Base-by-base conservation (phyloP, 768 basidiomycete genomes). In the Serendipita sp. region DNA sequence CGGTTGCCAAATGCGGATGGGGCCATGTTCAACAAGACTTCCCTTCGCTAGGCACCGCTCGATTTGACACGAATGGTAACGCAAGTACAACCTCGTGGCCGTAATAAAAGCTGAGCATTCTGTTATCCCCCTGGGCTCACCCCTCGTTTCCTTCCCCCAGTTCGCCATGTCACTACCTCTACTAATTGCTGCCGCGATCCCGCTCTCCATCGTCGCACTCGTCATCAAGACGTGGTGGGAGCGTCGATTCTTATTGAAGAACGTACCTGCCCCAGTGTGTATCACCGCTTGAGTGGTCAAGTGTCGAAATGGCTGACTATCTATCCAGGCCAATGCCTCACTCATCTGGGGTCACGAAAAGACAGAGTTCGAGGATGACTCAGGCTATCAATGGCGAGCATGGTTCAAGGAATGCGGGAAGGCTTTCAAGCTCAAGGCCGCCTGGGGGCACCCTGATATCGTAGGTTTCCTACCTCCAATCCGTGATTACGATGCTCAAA, bases 311-410 rank as follows among this genome's bases (percentile, higher is more conserved):
- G n/a, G n/a, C n/a, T n/a, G n/a, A 24, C 48, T 51, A 28, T 14
- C 13, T 28, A 24, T 26, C 48, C 20, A 58, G 53, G 53, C 53
- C 53, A 58, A 58, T 33, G 17, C 53, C 53, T 58, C 53, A n/a
- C 53, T 58, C 26, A 58, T 73, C 61, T 75, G 72, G 73, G 75
- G 75, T 3, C 75, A 76, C 64, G 75, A 76, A 64, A 68, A 71
- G 34, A 63, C 67, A 20, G 70, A 71, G 9, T 73, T 71, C 64
- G 66, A 74, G 41, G 71, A 72, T 34, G 68, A 73, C 44, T 70
- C 71, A 26, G 69, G 67, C 51, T 69, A 71, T 60, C 71, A 71
- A 69, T 73, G 73, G 67, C 68, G 67, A 0, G 64, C 68, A 33
- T 76, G 75, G 75, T 67, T 72, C 30, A 63, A 66, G 17, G 61